phyloP scores from a whole-genome alignment of 2,329 filamentous ascomycete genomes.

The Ophiognomonia clavigignenti-juglandacearum region DNA sequence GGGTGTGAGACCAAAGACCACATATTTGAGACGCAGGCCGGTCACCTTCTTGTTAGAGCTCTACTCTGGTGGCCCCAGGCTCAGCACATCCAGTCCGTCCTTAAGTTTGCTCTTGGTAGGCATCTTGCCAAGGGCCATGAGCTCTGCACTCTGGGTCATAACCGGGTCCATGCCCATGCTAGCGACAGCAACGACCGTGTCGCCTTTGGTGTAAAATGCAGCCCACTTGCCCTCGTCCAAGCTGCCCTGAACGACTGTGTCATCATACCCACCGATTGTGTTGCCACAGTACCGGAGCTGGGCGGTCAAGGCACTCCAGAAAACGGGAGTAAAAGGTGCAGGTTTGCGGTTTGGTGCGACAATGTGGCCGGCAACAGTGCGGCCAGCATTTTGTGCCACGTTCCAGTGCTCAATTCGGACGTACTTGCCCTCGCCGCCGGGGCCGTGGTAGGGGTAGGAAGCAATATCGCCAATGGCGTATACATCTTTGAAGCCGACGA shows the following conservation, averaged over 20 bases:
- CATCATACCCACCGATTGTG: constrained; percentile 76
- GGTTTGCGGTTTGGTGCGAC: constrained; percentile 56
- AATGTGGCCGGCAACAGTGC: constrained; percentile 74
- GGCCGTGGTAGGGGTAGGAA: constrained; percentile 88
- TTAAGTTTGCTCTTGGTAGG: constrained; percentile 72
- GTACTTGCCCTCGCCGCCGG: constrained; percentile 67
- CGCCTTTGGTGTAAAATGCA: constrained; percentile 83
- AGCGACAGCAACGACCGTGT: constrained; percentile 83
- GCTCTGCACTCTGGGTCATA: constrained; percentile 74
- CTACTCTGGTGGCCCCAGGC: constrained; percentile 32
- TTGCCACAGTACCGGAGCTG: constrained; percentile 94
- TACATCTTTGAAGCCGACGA: constrained; percentile 73
- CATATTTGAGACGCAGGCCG: no score
- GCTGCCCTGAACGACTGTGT: constrained; percentile 73
- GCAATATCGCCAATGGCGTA: constrained; percentile 96
- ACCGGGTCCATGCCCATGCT: constrained; percentile 88
- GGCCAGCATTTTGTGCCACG: constrained; percentile 89
- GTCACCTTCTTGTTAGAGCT: not conserved
- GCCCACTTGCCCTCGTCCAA: constrained; percentile 76
- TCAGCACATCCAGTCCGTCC: constrained; percentile 51
- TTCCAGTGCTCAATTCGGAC: constrained; percentile 98
- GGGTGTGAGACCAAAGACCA: not conserved
- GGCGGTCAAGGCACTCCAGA: constrained; percentile 89
- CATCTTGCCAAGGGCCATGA: constrained; percentile 83
- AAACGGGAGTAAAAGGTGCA: constrained; percentile 82